phyloP scores from a whole-genome alignment of 257 asterid genomes.

The Solanum microdontum region DNA sequence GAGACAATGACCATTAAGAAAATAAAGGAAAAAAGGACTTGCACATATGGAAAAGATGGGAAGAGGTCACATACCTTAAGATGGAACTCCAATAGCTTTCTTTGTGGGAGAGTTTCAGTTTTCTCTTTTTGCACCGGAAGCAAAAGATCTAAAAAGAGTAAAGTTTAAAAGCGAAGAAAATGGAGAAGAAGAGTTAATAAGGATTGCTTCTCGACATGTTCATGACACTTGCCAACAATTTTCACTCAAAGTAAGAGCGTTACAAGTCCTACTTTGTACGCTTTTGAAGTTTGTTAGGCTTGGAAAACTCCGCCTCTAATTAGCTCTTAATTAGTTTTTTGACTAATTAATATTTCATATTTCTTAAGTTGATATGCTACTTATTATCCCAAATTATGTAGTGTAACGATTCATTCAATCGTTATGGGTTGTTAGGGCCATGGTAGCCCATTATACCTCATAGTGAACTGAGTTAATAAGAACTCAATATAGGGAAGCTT shows the following conservation, averaged over 20 bases:
- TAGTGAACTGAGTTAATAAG: not conserved
- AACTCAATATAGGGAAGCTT: not conserved
- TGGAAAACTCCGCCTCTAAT: not conserved
- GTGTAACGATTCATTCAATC: not conserved
- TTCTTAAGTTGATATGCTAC: not conserved
- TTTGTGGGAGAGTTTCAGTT: not conserved
- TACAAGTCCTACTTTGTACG: not conserved
- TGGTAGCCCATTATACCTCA: not conserved
- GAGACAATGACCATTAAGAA: not conserved
- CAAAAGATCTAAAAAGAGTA: not conserved
- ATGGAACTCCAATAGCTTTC: not conserved
- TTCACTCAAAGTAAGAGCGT: not conserved
- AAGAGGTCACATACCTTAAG: not conserved
- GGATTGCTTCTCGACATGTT: not conserved
- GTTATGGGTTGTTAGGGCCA: not conserved
- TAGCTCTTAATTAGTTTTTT: not conserved
- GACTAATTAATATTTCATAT: not conserved
- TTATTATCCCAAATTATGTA: not conserved
- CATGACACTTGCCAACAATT: not conserved
- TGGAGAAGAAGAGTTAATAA: not conserved
- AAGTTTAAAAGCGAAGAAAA: not conserved
- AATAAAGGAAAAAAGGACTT: not conserved
- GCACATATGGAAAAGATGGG: not conserved
- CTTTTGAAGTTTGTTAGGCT: not conserved
- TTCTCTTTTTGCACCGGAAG: not conserved